Evolutionary conservation across 2,329 filamentous ascomycete genomes (phyloP), one percentile per base, ranked within the genome.

Genomic region (Claviceps lovelessii): DNA sequence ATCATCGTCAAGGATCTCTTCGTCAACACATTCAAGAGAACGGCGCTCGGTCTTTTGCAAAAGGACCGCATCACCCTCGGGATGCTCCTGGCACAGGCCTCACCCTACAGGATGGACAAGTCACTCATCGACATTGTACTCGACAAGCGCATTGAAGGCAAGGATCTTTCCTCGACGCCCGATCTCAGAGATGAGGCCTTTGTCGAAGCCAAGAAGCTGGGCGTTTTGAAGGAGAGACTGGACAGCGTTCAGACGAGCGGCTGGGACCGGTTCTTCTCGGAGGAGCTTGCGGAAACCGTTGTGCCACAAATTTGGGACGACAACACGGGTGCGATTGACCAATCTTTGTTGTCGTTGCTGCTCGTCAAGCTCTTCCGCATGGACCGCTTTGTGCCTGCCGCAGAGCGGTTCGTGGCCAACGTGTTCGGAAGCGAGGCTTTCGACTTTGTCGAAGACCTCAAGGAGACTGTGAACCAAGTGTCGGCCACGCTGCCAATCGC

Each of bases 101-200:
- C 91, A n/a, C 93, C 93, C 0, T 95, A 91, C 73, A 82, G 88
- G 63, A 95, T 97, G 86, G 89, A 98, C 68, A 93, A 90, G 75
- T 77, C 78, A 13, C 76, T 95, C 57, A 86, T 98, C 60, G 94
- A 98, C 63, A 76, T 82, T 37, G 84, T 98, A 46, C 78, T 98
- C 4, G 90, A 95, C 64, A 80, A 85, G 51, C 80, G 81, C 52
- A 73, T 94, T 41, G 78, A 85, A 58, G 89, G 87, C 56, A 79
- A 80, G 46, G 91, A 96, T 67, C 74, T 95, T 31, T 95, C 87
- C 0, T 87, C 83, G 0, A 76, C 85, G 54, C 68, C 72, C 4
- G 75, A 81, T 17, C 76, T 77, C 50, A 83, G 77, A 63, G 81
- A 88, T 4, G 81, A 88, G 59, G 83, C 84, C 2, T 80, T 94